Conservation (phyloP, 1,139 yeast genomes). For the Pichia norvegensis region DNA sequence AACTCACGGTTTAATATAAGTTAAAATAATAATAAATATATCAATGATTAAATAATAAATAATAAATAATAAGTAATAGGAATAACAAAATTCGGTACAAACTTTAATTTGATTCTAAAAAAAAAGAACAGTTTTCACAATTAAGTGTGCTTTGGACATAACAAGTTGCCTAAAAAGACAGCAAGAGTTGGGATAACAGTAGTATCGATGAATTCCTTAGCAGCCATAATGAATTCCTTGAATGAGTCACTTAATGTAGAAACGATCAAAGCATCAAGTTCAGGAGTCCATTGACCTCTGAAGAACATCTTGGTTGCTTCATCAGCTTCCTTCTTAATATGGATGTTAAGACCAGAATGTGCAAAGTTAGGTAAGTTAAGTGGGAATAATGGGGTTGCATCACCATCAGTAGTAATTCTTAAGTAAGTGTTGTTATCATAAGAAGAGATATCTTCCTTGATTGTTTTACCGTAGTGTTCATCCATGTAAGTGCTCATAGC, state of each 20-base stretch:
- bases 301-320: constrained; percentile 88
- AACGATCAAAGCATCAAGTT: constrained; percentile 24
- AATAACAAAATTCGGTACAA: no score
- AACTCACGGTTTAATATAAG: no score
- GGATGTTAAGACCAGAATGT: constrained; percentile 66
- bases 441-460: constrained; percentile 1
- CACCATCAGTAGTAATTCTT: constrained; percentile 4
- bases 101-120: not conserved
- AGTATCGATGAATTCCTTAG: not conserved
- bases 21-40: no score
- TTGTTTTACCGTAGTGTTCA: constrained; percentile 5
- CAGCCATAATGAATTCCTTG: not conserved
- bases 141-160: constrained; percentile 1
- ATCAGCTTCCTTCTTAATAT: constrained; percentile 87
- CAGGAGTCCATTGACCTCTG: constrained; percentile 77
- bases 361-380: constrained; percentile 53
- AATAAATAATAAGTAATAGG: no score
- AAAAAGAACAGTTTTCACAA: not conserved
- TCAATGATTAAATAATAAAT: no score
- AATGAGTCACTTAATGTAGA: not conserved
- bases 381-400: constrained; percentile 6
- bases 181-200: not conserved
- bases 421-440: constrained; percentile 2
- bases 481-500: constrained; percentile 3
- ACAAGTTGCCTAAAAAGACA: not conserved